Evolutionary conservation across 441 rosid species (phyloP).

Genomic region (Gossypium aridum): DNA sequence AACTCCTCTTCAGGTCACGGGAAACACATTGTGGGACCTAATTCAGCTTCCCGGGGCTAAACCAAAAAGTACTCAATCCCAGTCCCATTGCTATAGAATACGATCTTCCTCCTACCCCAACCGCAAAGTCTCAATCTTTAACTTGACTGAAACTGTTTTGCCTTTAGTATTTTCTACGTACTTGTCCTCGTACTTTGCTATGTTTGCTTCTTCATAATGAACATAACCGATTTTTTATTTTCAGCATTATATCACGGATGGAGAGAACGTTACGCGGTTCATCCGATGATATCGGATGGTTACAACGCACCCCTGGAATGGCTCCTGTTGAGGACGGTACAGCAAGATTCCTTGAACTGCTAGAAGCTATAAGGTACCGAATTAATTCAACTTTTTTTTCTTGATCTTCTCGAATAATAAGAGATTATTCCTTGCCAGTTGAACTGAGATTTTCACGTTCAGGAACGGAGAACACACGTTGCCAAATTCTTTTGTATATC

Average conservation of each 20-base stretch:
- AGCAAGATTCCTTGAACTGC: conserved; percentile 51
- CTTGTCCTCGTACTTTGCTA: neutral
- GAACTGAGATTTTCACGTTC: conserved; percentile 16
- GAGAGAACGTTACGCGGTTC: conserved; percentile 52
- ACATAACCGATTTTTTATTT: conserved; percentile 12
- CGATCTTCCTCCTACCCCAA: too few species aligned
- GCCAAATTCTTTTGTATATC: conserved; percentile 52
- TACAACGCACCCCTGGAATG: conserved; percentile 49
- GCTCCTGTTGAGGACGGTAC: conserved; percentile 55
- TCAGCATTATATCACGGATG: conserved; percentile 49
- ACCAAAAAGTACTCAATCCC: neutral
- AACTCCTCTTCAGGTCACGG: neutral
- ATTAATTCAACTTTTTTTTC: neutral
- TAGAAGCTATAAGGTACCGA: conserved; percentile 39
- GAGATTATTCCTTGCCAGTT: neutral
- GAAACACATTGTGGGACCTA: neutral
- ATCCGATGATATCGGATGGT: conserved; percentile 67
- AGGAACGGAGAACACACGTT: conserved; percentile 60
- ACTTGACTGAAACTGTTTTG: too few species aligned
- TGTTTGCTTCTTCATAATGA: conserved; percentile 7
- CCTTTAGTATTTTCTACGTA: too few species aligned
- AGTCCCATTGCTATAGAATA: too few species aligned
- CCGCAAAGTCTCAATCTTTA: too few species aligned
- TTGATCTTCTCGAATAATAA: neutral
- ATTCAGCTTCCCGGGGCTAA: neutral